These are phyloP conservation scores for Sugiyamaella marilandica DNA, from an alignment of 805 yeast genomes.

Conservation along the genomic window DNA sequence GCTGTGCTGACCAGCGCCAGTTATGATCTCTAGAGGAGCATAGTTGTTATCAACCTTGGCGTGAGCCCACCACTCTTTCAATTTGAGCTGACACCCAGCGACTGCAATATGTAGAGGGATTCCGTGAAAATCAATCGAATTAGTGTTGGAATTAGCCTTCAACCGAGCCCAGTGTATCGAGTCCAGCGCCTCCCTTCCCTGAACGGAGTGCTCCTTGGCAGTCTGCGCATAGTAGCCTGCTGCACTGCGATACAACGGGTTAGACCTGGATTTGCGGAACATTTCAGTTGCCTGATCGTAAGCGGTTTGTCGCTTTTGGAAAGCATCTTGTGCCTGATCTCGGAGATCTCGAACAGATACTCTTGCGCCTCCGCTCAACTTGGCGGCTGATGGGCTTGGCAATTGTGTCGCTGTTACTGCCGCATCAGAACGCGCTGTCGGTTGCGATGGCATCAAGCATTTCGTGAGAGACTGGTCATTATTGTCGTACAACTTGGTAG, in stretches of 20 bases:
- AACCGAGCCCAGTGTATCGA: slow-evolving; percentile 3
- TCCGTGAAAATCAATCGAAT: slow-evolving; percentile 21
- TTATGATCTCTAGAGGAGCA: slow-evolving; percentile 18
- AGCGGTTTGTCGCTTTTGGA: slow-evolving; percentile 5
- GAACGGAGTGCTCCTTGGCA: slow-evolving; percentile 8
- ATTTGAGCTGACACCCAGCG: slow-evolving; percentile 7
- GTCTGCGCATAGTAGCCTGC: slow-evolving; percentile 20
- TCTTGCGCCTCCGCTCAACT: neutral
- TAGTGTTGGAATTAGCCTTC: slow-evolving; percentile 9
- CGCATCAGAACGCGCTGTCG: neutral
- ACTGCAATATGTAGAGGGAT: slow-evolving; percentile 18
- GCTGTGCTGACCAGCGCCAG: slow-evolving; percentile 24
- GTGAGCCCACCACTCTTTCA: slow-evolving; percentile 15
- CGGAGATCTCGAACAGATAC: neutral
- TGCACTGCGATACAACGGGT: slow-evolving; percentile 21
- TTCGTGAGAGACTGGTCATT: slow-evolving; percentile 13
- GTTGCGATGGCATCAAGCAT: slow-evolving; percentile 4
- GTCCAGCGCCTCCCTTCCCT: slow-evolving; percentile 4
- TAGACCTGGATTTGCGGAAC: slow-evolving; percentile 18
- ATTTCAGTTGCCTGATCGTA: slow-evolving; percentile 12
- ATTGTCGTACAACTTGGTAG: slow-evolving; percentile 10
- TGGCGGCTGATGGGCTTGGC: neutral
- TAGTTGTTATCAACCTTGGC: slow-evolving; percentile 2
- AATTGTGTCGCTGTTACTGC: neutral
- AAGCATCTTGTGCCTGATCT: neutral